Evolutionary conservation across 768 basidiomycete genomes (phyloP).

Genomic region (Mycena capillaripes): DNA sequence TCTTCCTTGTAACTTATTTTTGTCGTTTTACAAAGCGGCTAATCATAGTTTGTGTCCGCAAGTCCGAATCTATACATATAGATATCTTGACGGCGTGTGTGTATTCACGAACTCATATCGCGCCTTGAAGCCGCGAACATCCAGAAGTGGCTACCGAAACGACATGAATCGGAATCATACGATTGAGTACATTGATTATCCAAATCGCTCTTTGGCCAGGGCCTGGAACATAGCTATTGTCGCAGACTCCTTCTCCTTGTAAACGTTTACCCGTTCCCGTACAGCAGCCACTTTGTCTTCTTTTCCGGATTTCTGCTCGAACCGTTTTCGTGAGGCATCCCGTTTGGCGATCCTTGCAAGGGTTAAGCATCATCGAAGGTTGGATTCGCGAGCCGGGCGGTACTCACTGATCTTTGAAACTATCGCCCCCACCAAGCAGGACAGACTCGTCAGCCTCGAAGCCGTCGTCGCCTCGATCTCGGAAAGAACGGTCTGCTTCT

Average conservation of each 20-base stretch:
- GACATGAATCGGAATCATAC: too few species aligned
- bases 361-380: slow-evolving; percentile 16
- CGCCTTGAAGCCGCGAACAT: slow-evolving; percentile 38
- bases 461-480: slow-evolving; percentile 85
- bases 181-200: slow-evolving; percentile 50
- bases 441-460: slow-evolving; percentile 84
- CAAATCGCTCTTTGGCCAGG: slow-evolving; percentile 90
- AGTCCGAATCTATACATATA: not conserved
- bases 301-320: slow-evolving; percentile 63
- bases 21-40: not conserved
- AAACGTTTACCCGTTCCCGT: slow-evolving; percentile 73
- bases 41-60: slow-evolving; percentile 16
- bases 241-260: slow-evolving; percentile 86
- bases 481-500: slow-evolving; percentile 77
- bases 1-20: slow-evolving; percentile 12
- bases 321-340: slow-evolving; percentile 78
- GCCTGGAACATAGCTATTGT: slow-evolving; percentile 98
- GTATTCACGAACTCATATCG: not conserved
- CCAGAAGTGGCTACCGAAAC: slow-evolving; percentile 29
- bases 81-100: not conserved
- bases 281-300: slow-evolving; percentile 66
- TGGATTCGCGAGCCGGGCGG: slow-evolving; percentile 16
- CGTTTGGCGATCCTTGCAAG: slow-evolving; percentile 74
- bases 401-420: slow-evolving; percentile 83
- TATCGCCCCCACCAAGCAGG: slow-evolving; percentile 86